Conservation (phyloP, 768 basidiomycete species). For the Mycena sanguinolenta region DNA sequence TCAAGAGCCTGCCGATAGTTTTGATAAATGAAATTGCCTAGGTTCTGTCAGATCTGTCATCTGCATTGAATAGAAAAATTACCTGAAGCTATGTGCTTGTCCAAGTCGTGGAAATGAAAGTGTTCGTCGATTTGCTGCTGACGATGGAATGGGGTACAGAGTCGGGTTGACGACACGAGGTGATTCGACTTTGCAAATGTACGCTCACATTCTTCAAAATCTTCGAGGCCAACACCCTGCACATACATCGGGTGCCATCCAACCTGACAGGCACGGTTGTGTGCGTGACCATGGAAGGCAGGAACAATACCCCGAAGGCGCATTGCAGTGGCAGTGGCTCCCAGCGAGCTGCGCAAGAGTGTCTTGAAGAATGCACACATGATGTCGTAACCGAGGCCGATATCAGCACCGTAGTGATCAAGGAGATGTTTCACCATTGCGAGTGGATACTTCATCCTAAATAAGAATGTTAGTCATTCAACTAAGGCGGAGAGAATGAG, state of each 20-base stretch:
- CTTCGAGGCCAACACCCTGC: too few species aligned
- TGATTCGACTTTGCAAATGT: slow-evolving; percentile 46
- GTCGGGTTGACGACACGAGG: slow-evolving; percentile 38
- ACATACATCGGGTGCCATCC: too few species aligned
- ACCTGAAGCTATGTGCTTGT: background rate
- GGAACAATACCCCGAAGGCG: slow-evolving; percentile 1
- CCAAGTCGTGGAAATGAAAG: too few species aligned
- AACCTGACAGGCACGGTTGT: too few species aligned
- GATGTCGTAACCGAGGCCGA: too few species aligned
- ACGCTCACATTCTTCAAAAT: too few species aligned
- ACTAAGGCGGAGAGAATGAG: background rate
- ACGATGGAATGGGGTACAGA: slow-evolving; percentile 39
- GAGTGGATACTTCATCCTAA: slow-evolving; percentile 46
- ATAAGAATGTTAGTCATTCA: background rate
- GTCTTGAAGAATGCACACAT: slow-evolving; percentile 43
- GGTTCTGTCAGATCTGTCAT: too few species aligned
- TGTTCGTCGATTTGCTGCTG: background rate
- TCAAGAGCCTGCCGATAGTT: slow-evolving; percentile 30
- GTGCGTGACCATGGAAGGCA: too few species aligned
- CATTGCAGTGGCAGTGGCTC: slow-evolving; percentile 23
- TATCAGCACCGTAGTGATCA: slow-evolving; percentile 29
- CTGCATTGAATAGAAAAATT: background rate
- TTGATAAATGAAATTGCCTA: slow-evolving; percentile 7
- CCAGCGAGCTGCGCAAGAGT: slow-evolving; percentile 38
- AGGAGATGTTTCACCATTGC: slow-evolving; percentile 40